Conservation (phyloP, 306 rosid genomes). For the Begonia peltatifolia region DNA sequence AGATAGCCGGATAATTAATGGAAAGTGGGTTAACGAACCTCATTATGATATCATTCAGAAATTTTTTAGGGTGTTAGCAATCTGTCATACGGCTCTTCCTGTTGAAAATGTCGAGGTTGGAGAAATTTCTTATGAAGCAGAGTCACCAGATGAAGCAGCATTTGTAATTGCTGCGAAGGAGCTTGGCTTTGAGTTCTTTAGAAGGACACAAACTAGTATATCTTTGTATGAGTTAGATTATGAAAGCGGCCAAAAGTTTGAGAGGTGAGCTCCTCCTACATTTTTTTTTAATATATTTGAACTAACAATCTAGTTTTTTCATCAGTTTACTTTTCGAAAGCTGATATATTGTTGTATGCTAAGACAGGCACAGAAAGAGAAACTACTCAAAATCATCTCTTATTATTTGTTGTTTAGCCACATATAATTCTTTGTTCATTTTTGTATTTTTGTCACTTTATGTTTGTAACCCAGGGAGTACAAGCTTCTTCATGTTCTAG, state of each 20-base stretch:
- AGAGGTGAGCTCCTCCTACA: constrained; percentile 44
- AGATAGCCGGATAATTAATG: constrained; percentile 58
- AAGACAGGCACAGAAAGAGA: no score
- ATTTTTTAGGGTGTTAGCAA: constrained; percentile 61
- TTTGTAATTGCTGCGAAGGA: constrained; percentile 88
- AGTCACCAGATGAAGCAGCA: constrained; percentile 92
- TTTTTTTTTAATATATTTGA: not conserved
- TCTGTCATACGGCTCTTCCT: constrained; percentile 79
- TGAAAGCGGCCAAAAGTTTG: constrained; percentile 46
- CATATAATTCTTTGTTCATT: not conserved
- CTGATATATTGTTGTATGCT: no score
- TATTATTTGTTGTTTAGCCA: not conserved
- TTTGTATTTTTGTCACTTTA: not conserved
- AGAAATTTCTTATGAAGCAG: constrained; percentile 65
- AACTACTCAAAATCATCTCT: no score
- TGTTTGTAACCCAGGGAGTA: constrained; percentile 38
- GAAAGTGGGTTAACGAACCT: constrained; percentile 62
- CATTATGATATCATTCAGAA: constrained; percentile 44
- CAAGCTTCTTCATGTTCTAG: constrained; percentile 59
- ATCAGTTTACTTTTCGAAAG: no score
- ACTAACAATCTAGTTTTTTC: no score
- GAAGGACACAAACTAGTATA: constrained; percentile 55
- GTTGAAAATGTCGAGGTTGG: constrained; percentile 27
- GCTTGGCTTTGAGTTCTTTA: constrained; percentile 65
- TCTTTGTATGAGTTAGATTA: constrained; percentile 43